Evolutionary conservation across 176 grass and related monocot species (phyloP), one percentile per base, ranked within the genome.

Genomic region (Avena atlantica): DNA sequence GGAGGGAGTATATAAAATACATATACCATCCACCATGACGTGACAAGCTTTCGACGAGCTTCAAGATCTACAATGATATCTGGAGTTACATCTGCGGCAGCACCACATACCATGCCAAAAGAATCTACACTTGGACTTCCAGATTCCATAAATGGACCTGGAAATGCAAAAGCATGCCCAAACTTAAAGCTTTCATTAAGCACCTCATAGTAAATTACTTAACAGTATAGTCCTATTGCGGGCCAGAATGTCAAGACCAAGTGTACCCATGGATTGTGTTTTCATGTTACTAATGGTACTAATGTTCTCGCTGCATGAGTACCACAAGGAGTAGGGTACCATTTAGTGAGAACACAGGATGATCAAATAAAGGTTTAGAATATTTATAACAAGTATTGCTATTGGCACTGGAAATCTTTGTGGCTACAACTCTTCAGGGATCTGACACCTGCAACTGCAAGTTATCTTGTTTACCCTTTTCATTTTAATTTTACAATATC

Each of bases 401-500:
- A 19, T 74, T 27, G 60, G 70, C 49, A 16, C 27, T 72, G 34
- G 21, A 15, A 57, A 58, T 36, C 21, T 77, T 20, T 83, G 12
- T 48, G 13, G 27, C 44, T 70, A 24, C 27, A 83, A 84, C 16
- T 49, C 76, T 60, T 60, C 20, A 61, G 37, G 55, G 15, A 85
- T 65, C 15, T 75, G 12, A 34, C 76, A 85, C 8, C 21, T 67
- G 16, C 58, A 81, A 17, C 45, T 47, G 16, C 48, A 81, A 17
- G 8, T 74, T 75, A 81, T 89, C 34, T 74, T 53, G 27, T 64
- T 60, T 63, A 8, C 56, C 44, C n/a, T 83, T 74, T 88, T 29
- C 15, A 65, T 45, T 80, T 47, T 12, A 63, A 31, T 45, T 34
- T 76, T 76, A 19, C 12, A 69, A 74, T 70, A 60, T 44, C 12